Percentiles rank a stretch among this genome's conserved stretches.
Conservation (phyloP, 75 land plant species). For the Selaginella tamariscina region DNA sequence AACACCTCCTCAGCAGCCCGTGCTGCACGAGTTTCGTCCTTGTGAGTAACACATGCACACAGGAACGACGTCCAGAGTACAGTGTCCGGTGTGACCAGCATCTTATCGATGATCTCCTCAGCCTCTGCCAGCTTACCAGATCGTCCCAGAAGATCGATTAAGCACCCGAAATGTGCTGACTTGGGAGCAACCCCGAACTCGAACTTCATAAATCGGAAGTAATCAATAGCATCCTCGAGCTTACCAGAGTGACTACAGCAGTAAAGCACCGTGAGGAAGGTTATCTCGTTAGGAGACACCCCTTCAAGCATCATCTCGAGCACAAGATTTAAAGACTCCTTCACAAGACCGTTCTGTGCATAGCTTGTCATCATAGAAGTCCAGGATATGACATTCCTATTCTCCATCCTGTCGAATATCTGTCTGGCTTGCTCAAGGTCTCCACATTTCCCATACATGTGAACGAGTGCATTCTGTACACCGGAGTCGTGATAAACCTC, state of each 20-base stretch:
- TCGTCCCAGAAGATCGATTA: conserved; percentile 21
- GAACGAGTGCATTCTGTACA: conserved; percentile 34
- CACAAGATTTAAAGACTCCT: conserved; percentile 22
- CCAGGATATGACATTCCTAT: conserved; percentile 29
- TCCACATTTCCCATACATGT: conserved; percentile 62
- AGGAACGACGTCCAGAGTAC: not conserved
- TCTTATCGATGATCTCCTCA: not conserved
- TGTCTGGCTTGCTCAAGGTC: conserved; percentile 26
- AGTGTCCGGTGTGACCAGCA: not conserved
- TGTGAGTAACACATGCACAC: not conserved
- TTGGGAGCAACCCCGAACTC: conserved; percentile 25
- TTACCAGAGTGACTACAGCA: conserved; percentile 38
- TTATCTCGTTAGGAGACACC: conserved; percentile 22
- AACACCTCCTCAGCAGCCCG: not conserved
- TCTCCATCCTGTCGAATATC: conserved; percentile 20
- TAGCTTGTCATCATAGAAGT: conserved; percentile 30
- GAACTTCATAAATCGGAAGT: conserved; percentile 28
- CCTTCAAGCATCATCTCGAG: conserved; percentile 13
- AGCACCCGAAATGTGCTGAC: conserved; percentile 32
- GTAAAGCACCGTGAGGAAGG: conserved; percentile 24
- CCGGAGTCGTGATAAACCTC: not conserved
- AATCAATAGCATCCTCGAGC: conserved; percentile 23
- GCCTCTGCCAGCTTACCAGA: conserved; percentile 9
- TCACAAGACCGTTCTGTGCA: conserved; percentile 24
- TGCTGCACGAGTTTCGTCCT: not conserved